A percentile compares a stretch with the other conserved stretches of the same genome.
Evolutionary conservation across 192 early-diverging fungal genomes (phyloP).

Genomic region (Chytriomyces sp.): DNA sequence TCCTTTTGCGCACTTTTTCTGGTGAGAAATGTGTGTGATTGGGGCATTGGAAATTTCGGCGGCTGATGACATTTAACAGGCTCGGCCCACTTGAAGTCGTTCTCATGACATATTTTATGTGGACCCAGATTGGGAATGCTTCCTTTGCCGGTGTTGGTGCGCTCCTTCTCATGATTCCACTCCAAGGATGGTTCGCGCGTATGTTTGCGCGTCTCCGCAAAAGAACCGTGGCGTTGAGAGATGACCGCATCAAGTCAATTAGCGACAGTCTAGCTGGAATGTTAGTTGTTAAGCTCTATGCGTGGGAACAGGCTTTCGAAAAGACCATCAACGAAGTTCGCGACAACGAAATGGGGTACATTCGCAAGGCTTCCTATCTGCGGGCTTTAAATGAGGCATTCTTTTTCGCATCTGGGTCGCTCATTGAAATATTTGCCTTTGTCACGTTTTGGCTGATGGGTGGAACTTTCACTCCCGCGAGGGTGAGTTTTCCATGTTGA

Average conservation of each 20-base stretch:
- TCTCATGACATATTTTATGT: constrained; percentile 47
- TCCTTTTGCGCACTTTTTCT: constrained; percentile 48
- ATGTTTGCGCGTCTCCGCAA: constrained; percentile 38
- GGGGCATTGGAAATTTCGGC: not conserved
- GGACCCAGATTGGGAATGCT: constrained; percentile 42
- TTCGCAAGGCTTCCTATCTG: constrained; percentile 41
- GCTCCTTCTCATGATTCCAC: constrained; percentile 45
- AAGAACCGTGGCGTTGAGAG: constrained; percentile 30
- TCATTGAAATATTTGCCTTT: constrained; percentile 51
- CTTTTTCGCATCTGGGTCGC: constrained; percentile 44
- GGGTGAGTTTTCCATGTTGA: constrained; percentile 26
- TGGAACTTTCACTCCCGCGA: constrained; percentile 45
- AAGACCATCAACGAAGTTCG: constrained; percentile 40
- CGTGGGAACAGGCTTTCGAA: constrained; percentile 53
- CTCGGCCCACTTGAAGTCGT: constrained; percentile 48
- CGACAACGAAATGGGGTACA: constrained; percentile 34
- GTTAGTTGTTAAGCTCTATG: constrained; percentile 55
- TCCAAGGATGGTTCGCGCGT: constrained; percentile 45
- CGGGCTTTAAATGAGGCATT: constrained; percentile 53
- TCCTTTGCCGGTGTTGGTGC: constrained; percentile 41
- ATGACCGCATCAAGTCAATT: constrained; percentile 50
- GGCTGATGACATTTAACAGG: constrained; percentile 1
- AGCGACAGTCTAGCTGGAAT: constrained; percentile 53
- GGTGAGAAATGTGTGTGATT: too few species aligned
- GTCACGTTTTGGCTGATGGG: constrained; percentile 45